phyloP scores from a whole-genome alignment of 257 asterid genomes.

The Solanum pinnatisectum region DNA sequence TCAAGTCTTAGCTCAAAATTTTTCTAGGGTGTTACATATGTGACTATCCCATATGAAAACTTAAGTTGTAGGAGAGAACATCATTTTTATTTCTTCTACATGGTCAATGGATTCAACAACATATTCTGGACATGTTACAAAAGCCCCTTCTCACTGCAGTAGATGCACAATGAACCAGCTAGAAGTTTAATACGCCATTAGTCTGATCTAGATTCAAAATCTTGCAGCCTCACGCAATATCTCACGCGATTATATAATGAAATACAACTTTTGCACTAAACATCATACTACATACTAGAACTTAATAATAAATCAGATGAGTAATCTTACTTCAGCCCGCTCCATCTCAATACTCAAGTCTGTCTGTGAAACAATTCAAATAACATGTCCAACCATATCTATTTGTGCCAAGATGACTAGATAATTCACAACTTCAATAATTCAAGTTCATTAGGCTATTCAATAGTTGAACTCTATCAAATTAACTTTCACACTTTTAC shows the following conservation, averaged over 20 bases:
- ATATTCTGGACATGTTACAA: neutral
- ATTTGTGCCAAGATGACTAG: neutral
- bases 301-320: neutral
- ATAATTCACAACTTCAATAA: neutral
- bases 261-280: neutral
- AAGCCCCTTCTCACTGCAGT: too few species aligned
- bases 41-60: neutral
- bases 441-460: neutral
- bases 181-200: neutral
- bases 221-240: neutral
- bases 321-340: neutral
- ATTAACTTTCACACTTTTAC: neutral
- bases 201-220: neutral
- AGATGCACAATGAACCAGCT: neutral
- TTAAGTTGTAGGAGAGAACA: neutral
- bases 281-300: neutral
- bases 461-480: neutral
- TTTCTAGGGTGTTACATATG: too few species aligned
- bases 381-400: neutral
- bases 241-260: neutral
- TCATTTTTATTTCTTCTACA: neutral
- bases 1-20: too few species aligned
- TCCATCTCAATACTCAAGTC: neutral
- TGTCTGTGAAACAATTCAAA: neutral
- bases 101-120: neutral